Conservation (phyloP, 371 early-diverging fungal genomes). For the Chytridium lagenaria region DNA sequence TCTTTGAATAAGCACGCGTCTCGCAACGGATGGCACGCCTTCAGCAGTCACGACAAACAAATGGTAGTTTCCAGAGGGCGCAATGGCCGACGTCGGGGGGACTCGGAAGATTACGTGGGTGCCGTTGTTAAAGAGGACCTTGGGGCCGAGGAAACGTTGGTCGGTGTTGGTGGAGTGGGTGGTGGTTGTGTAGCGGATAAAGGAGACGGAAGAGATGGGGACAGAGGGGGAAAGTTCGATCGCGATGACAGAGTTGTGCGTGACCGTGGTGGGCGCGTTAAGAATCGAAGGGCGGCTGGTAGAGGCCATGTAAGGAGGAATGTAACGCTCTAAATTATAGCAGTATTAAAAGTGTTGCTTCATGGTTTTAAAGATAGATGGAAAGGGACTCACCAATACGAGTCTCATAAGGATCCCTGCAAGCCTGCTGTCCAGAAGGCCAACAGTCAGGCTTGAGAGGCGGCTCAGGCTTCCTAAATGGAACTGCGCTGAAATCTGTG, state of each 20-base stretch:
- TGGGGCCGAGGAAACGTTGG: slow-evolving; percentile 51
- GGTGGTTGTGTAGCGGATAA: slow-evolving; percentile 47
- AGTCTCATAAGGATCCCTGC: slow-evolving; percentile 40
- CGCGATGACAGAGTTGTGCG: slow-evolving; percentile 23
- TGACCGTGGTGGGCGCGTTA: slow-evolving; percentile 18
- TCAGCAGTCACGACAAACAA: slow-evolving; percentile 40
- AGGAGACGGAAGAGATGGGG: slow-evolving; percentile 22
- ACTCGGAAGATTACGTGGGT: slow-evolving; percentile 27
- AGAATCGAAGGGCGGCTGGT: slow-evolving; percentile 28
- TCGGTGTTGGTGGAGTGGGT: slow-evolving; percentile 54
- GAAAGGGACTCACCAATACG: slow-evolving; percentile 28
- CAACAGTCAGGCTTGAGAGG: slow-evolving; percentile 22
- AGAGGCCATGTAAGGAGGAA: slow-evolving; percentile 45
- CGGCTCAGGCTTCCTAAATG: background rate
- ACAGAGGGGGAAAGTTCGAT: slow-evolving; percentile 16
- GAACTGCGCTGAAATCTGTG: background rate
- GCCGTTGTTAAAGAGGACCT: slow-evolving; percentile 29
- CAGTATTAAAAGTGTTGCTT: background rate
- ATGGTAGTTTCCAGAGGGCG: slow-evolving; percentile 55
- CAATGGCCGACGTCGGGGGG: slow-evolving; percentile 41
- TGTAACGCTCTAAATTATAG: slow-evolving; percentile 32
- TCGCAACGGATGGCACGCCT: slow-evolving; percentile 41
- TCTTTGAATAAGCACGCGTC: slow-evolving; percentile 23
- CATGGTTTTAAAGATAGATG: background rate
- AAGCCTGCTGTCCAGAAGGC: slow-evolving; percentile 14